Evolutionary conservation across 257 asterid species (phyloP).

Genomic region (Penstemon eatonii): DNA sequence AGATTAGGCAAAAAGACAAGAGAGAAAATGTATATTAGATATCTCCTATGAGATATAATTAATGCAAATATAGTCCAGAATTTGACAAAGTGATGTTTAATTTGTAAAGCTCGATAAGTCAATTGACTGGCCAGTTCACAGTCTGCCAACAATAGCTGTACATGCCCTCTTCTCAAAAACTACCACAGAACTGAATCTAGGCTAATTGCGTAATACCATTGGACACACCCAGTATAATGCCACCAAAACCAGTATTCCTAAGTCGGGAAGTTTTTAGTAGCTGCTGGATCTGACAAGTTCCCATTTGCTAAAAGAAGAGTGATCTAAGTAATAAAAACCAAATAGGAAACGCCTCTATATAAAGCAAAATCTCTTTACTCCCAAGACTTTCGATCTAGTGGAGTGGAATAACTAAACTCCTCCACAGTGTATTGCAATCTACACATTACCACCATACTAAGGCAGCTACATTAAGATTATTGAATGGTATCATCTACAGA

Average conservation of each 20-base stretch:
- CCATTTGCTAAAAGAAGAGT: not conserved
- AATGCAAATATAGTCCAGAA: not conserved
- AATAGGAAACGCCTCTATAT: conserved; percentile 1
- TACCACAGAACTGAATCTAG: no score
- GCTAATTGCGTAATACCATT: no score
- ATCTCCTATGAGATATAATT: conserved; percentile 11
- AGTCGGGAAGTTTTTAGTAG: conserved; percentile 1
- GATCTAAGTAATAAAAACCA: conserved; percentile 1
- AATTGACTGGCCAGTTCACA: not conserved
- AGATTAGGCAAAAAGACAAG: conserved; percentile 28
- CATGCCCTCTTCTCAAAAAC: no score
- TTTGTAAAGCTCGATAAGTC: not conserved
- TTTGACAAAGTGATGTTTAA: not conserved
- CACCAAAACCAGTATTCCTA: conserved; percentile 5
- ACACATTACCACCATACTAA: not conserved
- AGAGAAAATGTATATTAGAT: conserved; percentile 30
- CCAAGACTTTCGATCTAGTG: not conserved
- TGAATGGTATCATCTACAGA: conserved; percentile 7
- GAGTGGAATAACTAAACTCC: not conserved
- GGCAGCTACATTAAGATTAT: conserved; percentile 10
- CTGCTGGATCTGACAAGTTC: not conserved
- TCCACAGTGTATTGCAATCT: conserved; percentile 15
- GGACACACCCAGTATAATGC: conserved; percentile 1
- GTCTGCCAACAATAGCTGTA: no score
- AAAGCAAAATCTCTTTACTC: not conserved